A percentile compares a stretch with the other conserved stretches of the same genome.
Conservation (phyloP, 2,329 filamentous ascomycete genomes). For the Pseudomassariella vexata region DNA sequence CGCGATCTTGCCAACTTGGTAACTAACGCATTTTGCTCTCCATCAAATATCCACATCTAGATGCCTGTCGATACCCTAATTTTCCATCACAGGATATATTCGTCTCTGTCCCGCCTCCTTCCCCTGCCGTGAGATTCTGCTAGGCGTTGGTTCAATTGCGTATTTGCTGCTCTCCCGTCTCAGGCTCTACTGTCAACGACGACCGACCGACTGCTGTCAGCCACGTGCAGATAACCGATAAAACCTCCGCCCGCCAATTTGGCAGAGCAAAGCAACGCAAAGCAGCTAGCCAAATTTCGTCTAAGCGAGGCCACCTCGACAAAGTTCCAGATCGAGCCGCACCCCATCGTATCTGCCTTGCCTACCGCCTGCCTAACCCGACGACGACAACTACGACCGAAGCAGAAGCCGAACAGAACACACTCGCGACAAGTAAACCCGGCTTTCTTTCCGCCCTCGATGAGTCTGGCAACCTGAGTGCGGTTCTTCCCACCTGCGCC, state of each 20-base stretch:
- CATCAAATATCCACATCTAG: no score
- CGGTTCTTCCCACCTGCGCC: not conserved
- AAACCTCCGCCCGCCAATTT: conserved; percentile 4
- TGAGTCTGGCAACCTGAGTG: no score
- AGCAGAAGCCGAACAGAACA: not conserved
- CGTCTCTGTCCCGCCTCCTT: no score
- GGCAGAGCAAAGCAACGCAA: not conserved
- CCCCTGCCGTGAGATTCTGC: no score
- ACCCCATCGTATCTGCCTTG: conserved; percentile 1
- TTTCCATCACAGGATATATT: no score
- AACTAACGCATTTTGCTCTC: no score
- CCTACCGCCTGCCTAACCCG: conserved; percentile 7
- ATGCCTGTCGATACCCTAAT: no score
- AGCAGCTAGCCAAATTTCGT: not conserved
- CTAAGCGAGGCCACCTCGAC: conserved; percentile 6
- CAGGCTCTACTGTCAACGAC: no score
- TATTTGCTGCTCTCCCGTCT: no score
- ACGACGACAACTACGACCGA: not conserved
- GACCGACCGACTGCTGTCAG: not conserved
- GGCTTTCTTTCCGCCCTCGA: no score
- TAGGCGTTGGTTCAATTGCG: no score
- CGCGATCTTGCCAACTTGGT: no score
- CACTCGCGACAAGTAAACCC: not conserved
- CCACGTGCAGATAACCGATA: conserved; percentile 17
- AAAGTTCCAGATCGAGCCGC: not conserved